Evolutionary conservation across 192 early-diverging fungal species (phyloP), one percentile per base, ranked within the genome.

Genomic region (Chytriomyces hyalinus): DNA sequence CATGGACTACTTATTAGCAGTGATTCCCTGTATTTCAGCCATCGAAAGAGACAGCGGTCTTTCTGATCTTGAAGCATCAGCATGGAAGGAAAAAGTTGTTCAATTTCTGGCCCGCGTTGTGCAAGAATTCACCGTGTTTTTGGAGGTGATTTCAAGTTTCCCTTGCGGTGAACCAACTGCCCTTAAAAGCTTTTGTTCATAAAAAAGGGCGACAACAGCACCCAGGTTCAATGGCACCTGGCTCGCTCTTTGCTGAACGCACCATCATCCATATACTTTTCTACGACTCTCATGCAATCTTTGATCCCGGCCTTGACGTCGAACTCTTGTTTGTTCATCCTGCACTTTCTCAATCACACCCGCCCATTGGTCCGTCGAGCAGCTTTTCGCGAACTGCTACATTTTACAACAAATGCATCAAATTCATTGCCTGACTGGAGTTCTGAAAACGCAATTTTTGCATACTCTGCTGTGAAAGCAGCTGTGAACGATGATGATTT

Each of bases 51-150:
- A 51, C 28, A 15, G 9, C 20, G 50, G 50, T 11, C 22, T 15
- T 20, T 24, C 20, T 49, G 50, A 26, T 3, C 49, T 20, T 9
- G 49, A n/a, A 4, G 49, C 15, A 46, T 13, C 24, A 64, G 36
- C 65, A 47, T 70, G 69, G 69, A 70, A 70, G 70, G 70, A 63
- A 15, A 60, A 48, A 8, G 13, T 78, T 24, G 43, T 63, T 0
- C 45, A 61, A 24, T 70, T 49, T 24, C 53, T 77, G 8, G 17
- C 20, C n/a, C 20, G 20, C 10, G 49, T 80, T 0, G 20, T 76
- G 5, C 53, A 67, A 15, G 60, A 48, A 11, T 57, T 81, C 26
- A 62, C 73, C 13, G 20, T 64, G 13, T 17, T 70, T 28, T 10
- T 47, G n/a, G 26, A 28, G 9, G 69, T 70, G 49, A 22, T 48